Evolutionary conservation across 202 grass and related monocot genomes (phyloP).

Genomic region (Elaeis oleifera): DNA sequence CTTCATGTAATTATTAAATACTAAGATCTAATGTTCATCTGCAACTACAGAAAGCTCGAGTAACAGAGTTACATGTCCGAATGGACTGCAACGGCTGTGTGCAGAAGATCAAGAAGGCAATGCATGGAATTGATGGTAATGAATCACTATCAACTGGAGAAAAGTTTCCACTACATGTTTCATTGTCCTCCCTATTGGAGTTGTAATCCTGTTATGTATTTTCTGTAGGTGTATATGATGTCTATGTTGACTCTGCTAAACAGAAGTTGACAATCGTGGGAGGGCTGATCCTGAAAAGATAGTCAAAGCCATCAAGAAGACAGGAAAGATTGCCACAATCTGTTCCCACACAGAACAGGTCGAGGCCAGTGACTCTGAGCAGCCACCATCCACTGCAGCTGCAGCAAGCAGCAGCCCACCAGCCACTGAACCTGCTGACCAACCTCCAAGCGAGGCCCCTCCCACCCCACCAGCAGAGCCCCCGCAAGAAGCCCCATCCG

Average conservation of each 20-base stretch:
- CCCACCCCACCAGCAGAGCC: constrained; percentile 21
- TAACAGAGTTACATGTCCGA: constrained; percentile 72
- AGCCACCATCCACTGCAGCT: background rate
- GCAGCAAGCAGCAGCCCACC: constrained; percentile 23
- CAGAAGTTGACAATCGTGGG: constrained; percentile 69
- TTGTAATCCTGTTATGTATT: background rate
- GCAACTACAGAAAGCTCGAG: constrained; percentile 36
- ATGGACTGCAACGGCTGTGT: constrained; percentile 83
- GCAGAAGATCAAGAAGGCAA: constrained; percentile 59
- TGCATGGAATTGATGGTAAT: constrained; percentile 8
- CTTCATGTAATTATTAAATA: too few species aligned
- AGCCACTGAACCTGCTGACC: constrained; percentile 19
- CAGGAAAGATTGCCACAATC: constrained; percentile 56
- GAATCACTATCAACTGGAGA: too few species aligned
- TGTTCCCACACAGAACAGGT: constrained; percentile 39
- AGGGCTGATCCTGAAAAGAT: constrained; percentile 55
- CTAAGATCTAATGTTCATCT: too few species aligned
- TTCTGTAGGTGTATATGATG: constrained; percentile 51
- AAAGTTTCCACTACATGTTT: too few species aligned
- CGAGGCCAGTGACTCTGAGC: background rate
- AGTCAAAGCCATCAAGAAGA: constrained; percentile 77
- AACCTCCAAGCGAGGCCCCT: constrained; percentile 14
- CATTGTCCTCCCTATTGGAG: too few species aligned
- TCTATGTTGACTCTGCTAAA: constrained; percentile 46
- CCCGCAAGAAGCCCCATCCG: constrained; percentile 9